Conservation (phyloP, 345 rosid genomes). For the Trapa incisa region DNA sequence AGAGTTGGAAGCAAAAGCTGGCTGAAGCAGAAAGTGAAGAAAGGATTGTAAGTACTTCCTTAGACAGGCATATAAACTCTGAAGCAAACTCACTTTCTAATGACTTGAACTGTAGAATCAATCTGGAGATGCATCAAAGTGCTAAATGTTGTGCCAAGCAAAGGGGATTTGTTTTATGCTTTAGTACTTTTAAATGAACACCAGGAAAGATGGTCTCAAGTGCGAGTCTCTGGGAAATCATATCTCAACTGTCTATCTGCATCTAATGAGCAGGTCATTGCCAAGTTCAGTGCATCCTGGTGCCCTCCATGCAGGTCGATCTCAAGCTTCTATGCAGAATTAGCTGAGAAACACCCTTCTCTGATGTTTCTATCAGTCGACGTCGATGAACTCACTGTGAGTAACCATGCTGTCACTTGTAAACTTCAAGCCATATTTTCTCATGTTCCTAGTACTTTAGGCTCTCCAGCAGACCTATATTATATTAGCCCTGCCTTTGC, state of each 20-base stretch:
- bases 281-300: constrained; percentile 84
- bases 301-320: constrained; percentile 70
- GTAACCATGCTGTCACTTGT: constrained; percentile 7
- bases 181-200: no score
- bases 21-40: constrained; percentile 54
- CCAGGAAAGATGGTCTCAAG: no score
- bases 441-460: not conserved
- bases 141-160: no score
- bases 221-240: not conserved
- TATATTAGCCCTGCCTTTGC: no score
- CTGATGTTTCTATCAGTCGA: constrained; percentile 62
- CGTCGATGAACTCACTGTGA: constrained; percentile 70
- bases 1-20: constrained; percentile 57
- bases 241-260: not conserved
- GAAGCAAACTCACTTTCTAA: no score
- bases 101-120: no score
- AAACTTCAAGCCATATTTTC: not conserved
- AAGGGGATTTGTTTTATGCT: no score
- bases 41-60: constrained; percentile 34
- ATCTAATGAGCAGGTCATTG: constrained; percentile 36
- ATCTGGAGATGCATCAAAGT: no score
- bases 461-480: not conserved
- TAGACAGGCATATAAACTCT: no score
- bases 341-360: constrained; percentile 56
- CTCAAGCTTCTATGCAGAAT: constrained; percentile 46